Evolutionary conservation across 371 early-diverging fungal genomes (phyloP).

Genomic region (Mucor lusitanicus): DNA sequence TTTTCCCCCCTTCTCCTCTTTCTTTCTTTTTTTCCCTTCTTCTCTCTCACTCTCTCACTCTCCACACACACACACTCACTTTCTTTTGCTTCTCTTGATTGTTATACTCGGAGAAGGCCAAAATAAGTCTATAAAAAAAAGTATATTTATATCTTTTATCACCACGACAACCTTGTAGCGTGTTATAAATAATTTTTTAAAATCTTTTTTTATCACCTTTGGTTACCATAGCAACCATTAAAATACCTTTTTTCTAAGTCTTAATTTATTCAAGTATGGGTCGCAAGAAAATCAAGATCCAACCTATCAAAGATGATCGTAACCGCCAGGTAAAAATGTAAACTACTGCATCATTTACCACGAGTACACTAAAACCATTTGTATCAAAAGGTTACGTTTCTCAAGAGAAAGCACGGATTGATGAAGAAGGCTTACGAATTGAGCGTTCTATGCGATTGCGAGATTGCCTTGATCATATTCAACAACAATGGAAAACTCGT

Average conservation of each 20-base stretch:
- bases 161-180: conserved; percentile 1
- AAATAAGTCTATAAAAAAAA: conserved; percentile 1
- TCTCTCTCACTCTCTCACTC: not conserved
- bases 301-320: conserved; percentile 91
- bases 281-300: conserved; percentile 96
- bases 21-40: not conserved
- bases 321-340: conserved; percentile 80
- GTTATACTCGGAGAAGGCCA: not conserved
- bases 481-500: conserved; percentile 89
- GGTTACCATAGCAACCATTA: conserved; percentile 5
- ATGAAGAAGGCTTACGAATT: conserved; percentile 99
- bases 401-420: conserved; percentile 65
- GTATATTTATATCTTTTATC: conserved; percentile 8
- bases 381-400: conserved; percentile 16
- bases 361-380: not conserved
- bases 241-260: not conserved
- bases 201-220: conserved; percentile 6
- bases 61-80: not conserved
- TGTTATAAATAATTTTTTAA: not conserved
- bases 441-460: conserved; percentile 94
- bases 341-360: not conserved
- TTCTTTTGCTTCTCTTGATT: not conserved
- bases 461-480: conserved; percentile 95
- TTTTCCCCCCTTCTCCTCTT: not conserved
- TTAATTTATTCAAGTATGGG: conserved; percentile 70